These are phyloP conservation scores for Penicillium silybi DNA, from an alignment of 495 filamentous ascomycete genomes.

Conservation along the genomic window DNA sequence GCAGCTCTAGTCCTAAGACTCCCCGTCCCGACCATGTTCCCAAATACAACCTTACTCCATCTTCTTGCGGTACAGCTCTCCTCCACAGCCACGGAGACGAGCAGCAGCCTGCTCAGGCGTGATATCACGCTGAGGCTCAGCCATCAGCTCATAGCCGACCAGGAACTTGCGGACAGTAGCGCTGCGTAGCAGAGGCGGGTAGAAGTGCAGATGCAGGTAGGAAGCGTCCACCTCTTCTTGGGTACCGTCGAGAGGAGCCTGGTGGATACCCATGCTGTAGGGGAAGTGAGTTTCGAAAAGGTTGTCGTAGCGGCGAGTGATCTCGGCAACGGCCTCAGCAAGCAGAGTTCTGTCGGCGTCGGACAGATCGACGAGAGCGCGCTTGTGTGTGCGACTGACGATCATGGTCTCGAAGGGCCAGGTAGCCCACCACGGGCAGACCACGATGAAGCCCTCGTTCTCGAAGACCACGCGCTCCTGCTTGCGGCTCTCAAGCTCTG, in stretches of 20 bases:
- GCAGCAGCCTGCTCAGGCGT: slow-evolving; percentile 94
- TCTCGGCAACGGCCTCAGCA: slow-evolving; percentile 79
- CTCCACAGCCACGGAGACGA: slow-evolving; percentile 67
- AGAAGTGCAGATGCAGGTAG: slow-evolving; percentile 96
- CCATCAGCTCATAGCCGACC: slow-evolving; percentile 86
- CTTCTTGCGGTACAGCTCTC: slow-evolving; percentile 77
- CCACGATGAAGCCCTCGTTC: slow-evolving; percentile 74
- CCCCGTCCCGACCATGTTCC: background rate
- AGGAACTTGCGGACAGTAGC: slow-evolving; percentile 94
- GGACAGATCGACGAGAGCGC: slow-evolving; percentile 75
- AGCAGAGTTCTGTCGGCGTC: slow-evolving; percentile 63
- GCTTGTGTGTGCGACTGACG: slow-evolving; percentile 72
- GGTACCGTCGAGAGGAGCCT: slow-evolving; percentile 85
- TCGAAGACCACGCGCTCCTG: slow-evolving; percentile 81
- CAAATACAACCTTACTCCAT: slow-evolving; percentile 29
- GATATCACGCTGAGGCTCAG: slow-evolving; percentile 94
- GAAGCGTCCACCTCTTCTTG: slow-evolving; percentile 79
- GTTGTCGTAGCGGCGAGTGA: slow-evolving; percentile 91
- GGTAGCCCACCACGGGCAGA: slow-evolving; percentile 95
- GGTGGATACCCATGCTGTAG: slow-evolving; percentile 91
- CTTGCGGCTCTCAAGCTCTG: slow-evolving; percentile 74
- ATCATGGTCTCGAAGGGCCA: slow-evolving; percentile 98
- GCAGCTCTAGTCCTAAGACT: background rate
- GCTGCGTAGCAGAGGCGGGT: slow-evolving; percentile 86
- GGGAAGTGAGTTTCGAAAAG: slow-evolving; percentile 95